Conservation (phyloP, 768 basidiomycete genomes). For the Agrocybe chaxingu region DNA sequence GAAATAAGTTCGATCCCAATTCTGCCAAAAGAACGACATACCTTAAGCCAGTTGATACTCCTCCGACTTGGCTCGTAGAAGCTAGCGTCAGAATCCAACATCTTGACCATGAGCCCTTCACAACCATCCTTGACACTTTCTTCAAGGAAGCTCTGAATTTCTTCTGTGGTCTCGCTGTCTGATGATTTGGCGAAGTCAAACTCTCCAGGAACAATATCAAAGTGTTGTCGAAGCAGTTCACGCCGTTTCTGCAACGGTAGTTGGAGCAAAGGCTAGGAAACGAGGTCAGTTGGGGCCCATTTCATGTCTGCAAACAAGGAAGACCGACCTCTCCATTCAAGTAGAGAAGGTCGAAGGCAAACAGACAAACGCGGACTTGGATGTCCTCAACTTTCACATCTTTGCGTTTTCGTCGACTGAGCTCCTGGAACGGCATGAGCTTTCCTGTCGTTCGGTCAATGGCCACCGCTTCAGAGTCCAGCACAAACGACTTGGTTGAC, state of each 20-base stretch:
- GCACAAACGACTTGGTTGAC: constrained; percentile 82
- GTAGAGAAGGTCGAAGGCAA: constrained; percentile 95
- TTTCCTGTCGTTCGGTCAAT: constrained; percentile 82
- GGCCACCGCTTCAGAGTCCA: constrained; percentile 96
- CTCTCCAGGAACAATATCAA: constrained; percentile 80
- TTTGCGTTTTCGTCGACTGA: constrained; percentile 92
- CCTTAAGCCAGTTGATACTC: constrained; percentile 98
- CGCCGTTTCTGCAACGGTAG: constrained; percentile 74
- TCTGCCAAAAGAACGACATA: constrained; percentile 25
- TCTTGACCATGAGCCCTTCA: constrained; percentile 99
- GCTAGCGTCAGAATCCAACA: constrained; percentile 89
- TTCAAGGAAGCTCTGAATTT: constrained; percentile 92
- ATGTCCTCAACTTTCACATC: constrained; percentile 98
- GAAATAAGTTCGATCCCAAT: background rate
- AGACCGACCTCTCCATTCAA: constrained; percentile 89
- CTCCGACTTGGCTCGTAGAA: constrained; percentile 94
- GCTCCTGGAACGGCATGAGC: constrained; percentile 97
- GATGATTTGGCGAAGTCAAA: constrained; percentile 92
- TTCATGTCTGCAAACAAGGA: background rate
- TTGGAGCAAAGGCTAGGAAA: constrained; percentile 73
- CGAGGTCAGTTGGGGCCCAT: background rate
- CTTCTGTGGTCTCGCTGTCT: constrained; percentile 86
- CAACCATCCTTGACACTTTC: constrained; percentile 98
- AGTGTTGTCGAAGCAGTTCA: constrained; percentile 72
- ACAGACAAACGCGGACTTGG: constrained; percentile 92